Percentiles rank a stretch among this genome's conserved stretches.
Evolutionary conservation across 768 basidiomycete genomes (phyloP).

Genomic region (Mrakia gelida): DNA sequence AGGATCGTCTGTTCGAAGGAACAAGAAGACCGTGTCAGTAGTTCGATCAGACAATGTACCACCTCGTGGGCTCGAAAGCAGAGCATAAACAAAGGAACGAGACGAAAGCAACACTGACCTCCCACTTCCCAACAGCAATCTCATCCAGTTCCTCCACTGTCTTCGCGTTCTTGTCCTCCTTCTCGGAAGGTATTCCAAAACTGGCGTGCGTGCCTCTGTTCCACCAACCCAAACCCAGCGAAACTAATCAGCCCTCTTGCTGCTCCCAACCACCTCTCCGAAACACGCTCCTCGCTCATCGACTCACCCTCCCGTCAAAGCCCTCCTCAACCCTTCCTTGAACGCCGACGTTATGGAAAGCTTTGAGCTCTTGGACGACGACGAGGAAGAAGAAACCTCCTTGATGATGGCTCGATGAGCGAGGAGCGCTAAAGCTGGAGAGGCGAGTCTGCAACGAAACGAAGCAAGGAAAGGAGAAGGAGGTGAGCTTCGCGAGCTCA

Average conservation of each 20-base stretch:
- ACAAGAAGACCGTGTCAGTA: too few relatives aligned
- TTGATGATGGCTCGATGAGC: slow-evolving; percentile 55
- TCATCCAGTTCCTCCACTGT: slow-evolving; percentile 62
- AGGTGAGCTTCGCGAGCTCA: not conserved
- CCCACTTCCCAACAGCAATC: slow-evolving; percentile 84
- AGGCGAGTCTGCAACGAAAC: not conserved
- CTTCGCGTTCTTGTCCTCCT: slow-evolving; percentile 46
- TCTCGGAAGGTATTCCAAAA: slow-evolving; percentile 72
- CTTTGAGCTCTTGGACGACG: slow-evolving; percentile 64
- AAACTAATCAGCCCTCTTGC: not conserved
- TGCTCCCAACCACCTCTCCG: too few relatives aligned
- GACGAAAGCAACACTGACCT: slow-evolving; percentile 53
- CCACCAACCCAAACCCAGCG: slow-evolving; percentile 47
- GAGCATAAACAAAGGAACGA: not conserved
- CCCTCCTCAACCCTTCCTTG: slow-evolving; percentile 72
- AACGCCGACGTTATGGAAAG: slow-evolving; percentile 68
- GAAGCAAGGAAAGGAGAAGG: slow-evolving; percentile 26
- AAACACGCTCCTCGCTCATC: slow-evolving; percentile 8
- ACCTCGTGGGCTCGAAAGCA: too few relatives aligned
- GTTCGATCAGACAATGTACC: too few relatives aligned
- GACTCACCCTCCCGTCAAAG: slow-evolving; percentile 78
- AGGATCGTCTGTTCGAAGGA: slow-evolving; percentile 98
- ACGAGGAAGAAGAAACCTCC: slow-evolving; percentile 59
- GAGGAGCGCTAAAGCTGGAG: slow-evolving; percentile 16
- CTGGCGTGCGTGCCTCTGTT: slow-evolving; percentile 38